Evolutionary conservation across 179 eudicot species (phyloP), one percentile per base, ranked within the genome.

Genomic region (Spinacia oleracea): DNA sequence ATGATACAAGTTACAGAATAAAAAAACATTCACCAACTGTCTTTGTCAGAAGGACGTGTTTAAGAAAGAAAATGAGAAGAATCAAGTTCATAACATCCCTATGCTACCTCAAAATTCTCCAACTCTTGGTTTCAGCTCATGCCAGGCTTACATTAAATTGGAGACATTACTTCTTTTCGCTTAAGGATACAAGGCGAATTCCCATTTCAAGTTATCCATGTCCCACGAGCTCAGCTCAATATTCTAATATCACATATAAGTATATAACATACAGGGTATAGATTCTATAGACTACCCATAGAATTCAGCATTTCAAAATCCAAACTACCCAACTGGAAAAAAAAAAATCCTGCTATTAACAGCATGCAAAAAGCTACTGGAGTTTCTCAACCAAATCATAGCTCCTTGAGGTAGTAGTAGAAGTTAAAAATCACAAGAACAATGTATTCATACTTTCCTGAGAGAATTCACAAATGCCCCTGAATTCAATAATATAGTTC

Each of bases 401-500:
- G 76, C 42, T 53, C 66, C 83, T 76, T 35, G 27, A 38, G 25
- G 40, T 38, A 38, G 40, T 38, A 15, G 73, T 2, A 65, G 27
- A 50, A 50, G 40, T 38, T 38, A 38, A 38, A 38, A 1, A 9
- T 69, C 18, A 38, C 21, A 16, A 60, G 6, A 34, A 73, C 15
- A 51, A 34, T 8, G 8, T 25, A 66, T n/a, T 80, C 86, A 88
- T 34, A 85, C 81, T 80, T 85, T 88, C 83, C 84, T 86, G 15
- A 93, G 78, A 55, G 84, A 82, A 72, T 88, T 83, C 56, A 89
- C 79, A 62, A 72, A 88, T 31, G 76, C 45, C 32, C 82, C 84
- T 34, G 89, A 62, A 72, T n/a, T n/a, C n/a, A n/a, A 89, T 82
- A 82, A 80, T 82, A 53, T 58, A 76, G 71, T 79, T 92, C 85